These are phyloP conservation scores for Globisporangium cystogenes DNA, from an alignment of 352 stramenopile genomes.

Conservation along the genomic window DNA sequence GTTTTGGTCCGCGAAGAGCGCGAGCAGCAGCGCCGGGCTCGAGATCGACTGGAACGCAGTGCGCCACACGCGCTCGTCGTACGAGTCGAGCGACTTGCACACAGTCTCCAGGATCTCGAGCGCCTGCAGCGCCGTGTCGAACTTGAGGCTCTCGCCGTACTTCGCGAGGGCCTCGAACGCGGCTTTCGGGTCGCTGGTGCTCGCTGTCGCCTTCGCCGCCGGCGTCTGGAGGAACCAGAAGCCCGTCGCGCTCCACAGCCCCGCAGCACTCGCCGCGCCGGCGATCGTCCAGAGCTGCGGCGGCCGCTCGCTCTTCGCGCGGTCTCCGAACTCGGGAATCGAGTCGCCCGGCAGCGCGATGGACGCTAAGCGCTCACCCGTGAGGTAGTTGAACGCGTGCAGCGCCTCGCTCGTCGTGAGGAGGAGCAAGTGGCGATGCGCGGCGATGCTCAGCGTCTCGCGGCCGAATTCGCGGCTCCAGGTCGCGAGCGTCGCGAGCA, in stretches of 20 bases:
- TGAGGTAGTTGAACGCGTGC: conserved; percentile 48
- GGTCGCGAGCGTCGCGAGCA: conserved; percentile 19
- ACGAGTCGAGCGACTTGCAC: conserved; percentile 7
- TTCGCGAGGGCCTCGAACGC: conserved; percentile 37
- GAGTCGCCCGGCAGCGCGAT: conserved; percentile 23
- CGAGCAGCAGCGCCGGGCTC: conserved; percentile 62
- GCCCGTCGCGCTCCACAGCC: conserved; percentile 39
- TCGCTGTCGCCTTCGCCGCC: conserved; percentile 35
- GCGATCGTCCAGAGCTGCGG: conserved; percentile 45
- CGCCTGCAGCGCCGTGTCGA: conserved; percentile 53
- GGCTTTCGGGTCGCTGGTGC: conserved; percentile 16
- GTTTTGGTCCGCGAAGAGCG: conserved; percentile 35
- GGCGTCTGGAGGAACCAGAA: conserved; percentile 69
- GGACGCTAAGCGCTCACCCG: conserved; percentile 30
- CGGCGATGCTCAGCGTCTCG: conserved; percentile 18
- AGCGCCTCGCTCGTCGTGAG: conserved; percentile 14
- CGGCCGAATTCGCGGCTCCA: conserved; percentile 14
- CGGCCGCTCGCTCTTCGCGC: conserved; percentile 2
- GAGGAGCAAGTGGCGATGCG: conserved; percentile 44
- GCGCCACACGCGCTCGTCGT: conserved; percentile 15
- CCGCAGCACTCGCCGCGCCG: conserved; percentile 41
- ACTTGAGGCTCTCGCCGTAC: conserved; percentile 46
- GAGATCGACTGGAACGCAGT: conserved; percentile 31
- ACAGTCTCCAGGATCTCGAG: conserved; percentile 53
- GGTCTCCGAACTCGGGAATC: background rate